phyloP scores from a whole-genome alignment of 352 stramenopile species.

The Globisporangium barbulae region DNA sequence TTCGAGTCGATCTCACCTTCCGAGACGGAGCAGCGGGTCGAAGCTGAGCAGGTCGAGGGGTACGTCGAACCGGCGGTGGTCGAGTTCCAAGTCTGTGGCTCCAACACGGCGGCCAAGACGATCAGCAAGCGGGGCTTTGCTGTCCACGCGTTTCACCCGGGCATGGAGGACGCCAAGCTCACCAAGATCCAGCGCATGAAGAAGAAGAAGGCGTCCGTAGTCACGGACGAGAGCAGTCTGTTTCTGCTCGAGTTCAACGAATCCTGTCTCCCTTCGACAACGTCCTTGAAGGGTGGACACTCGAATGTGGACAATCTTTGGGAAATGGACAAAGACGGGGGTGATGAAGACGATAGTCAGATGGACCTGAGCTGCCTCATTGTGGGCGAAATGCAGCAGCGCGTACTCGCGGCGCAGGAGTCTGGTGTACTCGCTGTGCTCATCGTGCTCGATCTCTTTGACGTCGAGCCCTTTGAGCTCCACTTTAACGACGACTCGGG shows the following conservation, averaged over 20 bases:
- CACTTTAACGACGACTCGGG: constrained; percentile 43
- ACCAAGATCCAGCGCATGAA: constrained; percentile 43
- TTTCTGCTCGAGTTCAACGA: constrained; percentile 49
- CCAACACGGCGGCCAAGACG: constrained; percentile 24
- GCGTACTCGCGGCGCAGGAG: constrained; percentile 59
- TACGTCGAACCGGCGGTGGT: constrained; percentile 18
- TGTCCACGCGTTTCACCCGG: constrained; percentile 48
- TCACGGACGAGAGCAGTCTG: constrained; percentile 38
- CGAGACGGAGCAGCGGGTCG: constrained; percentile 15
- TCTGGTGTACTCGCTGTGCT: constrained; percentile 51
- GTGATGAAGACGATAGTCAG: neutral
- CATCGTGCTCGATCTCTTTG: constrained; percentile 58
- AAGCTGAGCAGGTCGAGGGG: constrained; percentile 6
- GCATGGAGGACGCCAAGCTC: constrained; percentile 34
- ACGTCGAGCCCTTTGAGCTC: constrained; percentile 54
- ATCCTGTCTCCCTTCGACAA: constrained; percentile 5
- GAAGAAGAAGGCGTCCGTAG: constrained; percentile 29
- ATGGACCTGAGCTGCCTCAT: constrained; percentile 30
- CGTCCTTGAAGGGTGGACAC: neutral
- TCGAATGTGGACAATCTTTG: neutral
- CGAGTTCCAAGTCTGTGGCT: constrained; percentile 46
- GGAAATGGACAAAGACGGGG: neutral
- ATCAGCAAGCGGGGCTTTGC: constrained; percentile 37
- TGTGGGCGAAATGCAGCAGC: constrained; percentile 40
- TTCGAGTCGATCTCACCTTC: constrained; percentile 1